Conservation (phyloP, 352 stramenopile species). For the Phytopythium chamaehyphon region DNA sequence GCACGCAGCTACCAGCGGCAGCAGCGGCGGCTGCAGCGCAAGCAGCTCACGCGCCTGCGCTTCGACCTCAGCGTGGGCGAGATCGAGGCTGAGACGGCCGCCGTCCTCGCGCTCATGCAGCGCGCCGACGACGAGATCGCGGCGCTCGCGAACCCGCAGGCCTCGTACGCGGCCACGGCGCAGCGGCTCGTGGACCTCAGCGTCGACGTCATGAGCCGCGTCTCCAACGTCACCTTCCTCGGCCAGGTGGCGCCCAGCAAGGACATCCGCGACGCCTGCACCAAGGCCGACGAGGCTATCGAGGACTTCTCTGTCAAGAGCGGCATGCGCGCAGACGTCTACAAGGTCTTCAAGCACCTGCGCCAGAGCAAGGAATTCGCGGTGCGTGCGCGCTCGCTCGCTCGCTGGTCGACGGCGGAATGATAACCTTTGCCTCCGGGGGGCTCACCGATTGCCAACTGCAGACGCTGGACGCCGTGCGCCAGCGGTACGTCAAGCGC, state of each 20-base stretch:
- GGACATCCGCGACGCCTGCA: constrained; percentile 74
- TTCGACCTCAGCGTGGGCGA: constrained; percentile 71
- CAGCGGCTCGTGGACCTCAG: constrained; percentile 80
- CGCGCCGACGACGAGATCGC: constrained; percentile 70
- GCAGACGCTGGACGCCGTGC: constrained; percentile 45
- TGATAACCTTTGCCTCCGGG: not conserved
- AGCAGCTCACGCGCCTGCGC: constrained; percentile 57
- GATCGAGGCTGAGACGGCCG: constrained; percentile 64
- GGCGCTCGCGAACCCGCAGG: constrained; percentile 21
- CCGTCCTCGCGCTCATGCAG: constrained; percentile 68
- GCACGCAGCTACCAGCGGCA: constrained; percentile 43
- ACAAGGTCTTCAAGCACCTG: constrained; percentile 64
- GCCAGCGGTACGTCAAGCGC: constrained; percentile 77
- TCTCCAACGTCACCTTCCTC: constrained; percentile 85
- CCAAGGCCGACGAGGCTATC: constrained; percentile 76
- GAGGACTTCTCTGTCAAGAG: constrained; percentile 69
- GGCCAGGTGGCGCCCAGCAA: constrained; percentile 68
- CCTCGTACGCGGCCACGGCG: constrained; percentile 69
- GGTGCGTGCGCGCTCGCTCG: constrained; percentile 12
- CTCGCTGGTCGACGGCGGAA: not conserved
- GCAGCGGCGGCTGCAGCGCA: constrained; percentile 31
- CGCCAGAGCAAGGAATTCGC: constrained; percentile 39
- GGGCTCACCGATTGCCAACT: not conserved
- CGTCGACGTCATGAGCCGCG: constrained; percentile 77
- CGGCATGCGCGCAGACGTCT: constrained; percentile 83